These are phyloP conservation scores for Salix viminalis DNA, from an alignment of 345 rosid species.

Conservation along the genomic window DNA sequence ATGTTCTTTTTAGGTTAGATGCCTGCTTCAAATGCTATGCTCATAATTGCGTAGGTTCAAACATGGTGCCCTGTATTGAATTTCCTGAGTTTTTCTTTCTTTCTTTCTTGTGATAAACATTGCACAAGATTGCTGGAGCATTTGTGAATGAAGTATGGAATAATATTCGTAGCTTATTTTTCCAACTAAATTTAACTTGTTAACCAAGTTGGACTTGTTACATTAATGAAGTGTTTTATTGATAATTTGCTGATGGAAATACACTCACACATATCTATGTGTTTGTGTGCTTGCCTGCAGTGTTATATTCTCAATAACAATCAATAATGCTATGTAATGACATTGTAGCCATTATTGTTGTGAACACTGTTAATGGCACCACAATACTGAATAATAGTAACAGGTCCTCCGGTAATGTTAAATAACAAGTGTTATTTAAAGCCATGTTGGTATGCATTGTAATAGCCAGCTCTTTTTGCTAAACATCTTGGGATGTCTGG, in stretches of 20 bases:
- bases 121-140: neutral
- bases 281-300: no score
- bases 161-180: neutral
- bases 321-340: neutral
- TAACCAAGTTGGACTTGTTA: neutral
- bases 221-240: neutral
- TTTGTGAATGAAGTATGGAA: neutral
- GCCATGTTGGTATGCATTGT: neutral
- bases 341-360: neutral
- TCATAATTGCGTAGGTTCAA: neutral
- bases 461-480: neutral
- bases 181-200: neutral
- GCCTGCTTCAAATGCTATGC: neutral
- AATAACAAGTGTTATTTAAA: neutral
- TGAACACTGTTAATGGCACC: neutral
- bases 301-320: neutral
- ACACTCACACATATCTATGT: neutral
- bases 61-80: neutral
- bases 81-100: neutral
- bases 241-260: neutral
- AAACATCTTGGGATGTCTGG: neutral
- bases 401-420: neutral
- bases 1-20: neutral
- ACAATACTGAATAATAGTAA: neutral
- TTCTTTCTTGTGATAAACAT: neutral